phyloP scores from a whole-genome alignment of 2,329 filamentous ascomycete genomes.

The Sclerotinia minor region DNA sequence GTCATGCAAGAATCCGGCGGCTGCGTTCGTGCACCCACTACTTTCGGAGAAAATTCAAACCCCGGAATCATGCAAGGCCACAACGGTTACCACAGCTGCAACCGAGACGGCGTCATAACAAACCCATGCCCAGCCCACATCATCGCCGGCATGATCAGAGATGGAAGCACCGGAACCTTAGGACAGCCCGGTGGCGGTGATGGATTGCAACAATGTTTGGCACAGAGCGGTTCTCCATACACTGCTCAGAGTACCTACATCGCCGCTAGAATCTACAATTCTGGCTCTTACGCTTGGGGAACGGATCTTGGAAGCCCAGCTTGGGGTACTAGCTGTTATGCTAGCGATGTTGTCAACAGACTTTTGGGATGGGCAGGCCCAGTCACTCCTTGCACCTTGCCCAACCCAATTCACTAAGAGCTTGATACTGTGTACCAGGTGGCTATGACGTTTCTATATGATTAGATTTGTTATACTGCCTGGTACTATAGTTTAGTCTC shows the following conservation, averaged over 20 bases:
- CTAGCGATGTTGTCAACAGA: constrained; percentile 37
- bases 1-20: constrained; percentile 43
- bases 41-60: constrained; percentile 24
- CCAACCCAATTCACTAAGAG: not conserved
- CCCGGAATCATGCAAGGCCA: constrained; percentile 39
- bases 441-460: not conserved
- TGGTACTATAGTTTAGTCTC: not conserved
- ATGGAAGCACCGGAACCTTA: constrained; percentile 38
- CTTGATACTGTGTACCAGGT: not conserved
- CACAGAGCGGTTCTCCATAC: constrained; percentile 31
- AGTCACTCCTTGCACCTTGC: not conserved
- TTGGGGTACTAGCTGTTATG: constrained; percentile 34
- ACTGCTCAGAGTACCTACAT: constrained; percentile 38
- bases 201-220: constrained; percentile 15
- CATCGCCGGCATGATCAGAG: constrained; percentile 35
- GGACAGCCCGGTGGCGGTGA: not conserved
- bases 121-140: constrained; percentile 20
- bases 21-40: constrained; percentile 31
- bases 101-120: constrained; percentile 21
- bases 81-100: constrained; percentile 28
- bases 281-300: constrained; percentile 41
- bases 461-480: not conserved
- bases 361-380: constrained; percentile 25
- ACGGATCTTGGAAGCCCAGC: constrained; percentile 40
- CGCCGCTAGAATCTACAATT: constrained; percentile 47